Percentiles rank a stretch among this genome's conserved stretches.
phyloP scores from a whole-genome alignment of 306 rosid genomes.

The Casuarina cunninghamiana region DNA sequence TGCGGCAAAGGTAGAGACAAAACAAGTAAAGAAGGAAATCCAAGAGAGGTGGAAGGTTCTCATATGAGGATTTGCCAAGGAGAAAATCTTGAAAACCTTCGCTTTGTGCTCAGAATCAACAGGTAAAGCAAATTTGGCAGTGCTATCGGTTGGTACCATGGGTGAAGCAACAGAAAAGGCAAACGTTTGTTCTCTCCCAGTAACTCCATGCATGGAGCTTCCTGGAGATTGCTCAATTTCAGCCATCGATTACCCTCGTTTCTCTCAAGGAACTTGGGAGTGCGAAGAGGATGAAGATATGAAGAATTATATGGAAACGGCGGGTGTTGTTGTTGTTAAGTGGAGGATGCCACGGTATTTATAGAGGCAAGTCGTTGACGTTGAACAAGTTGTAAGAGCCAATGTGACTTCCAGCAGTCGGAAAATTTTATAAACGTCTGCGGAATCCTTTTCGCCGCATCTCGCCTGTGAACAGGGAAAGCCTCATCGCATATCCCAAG shows the following conservation, averaged over 20 bases:
- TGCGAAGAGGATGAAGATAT: too few relatives aligned
- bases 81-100: conserved; percentile 67
- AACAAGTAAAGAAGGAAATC: conserved; percentile 90
- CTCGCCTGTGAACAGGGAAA: conserved; percentile 20
- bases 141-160: conserved; percentile 59
- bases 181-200: conserved; percentile 70
- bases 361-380: conserved; percentile 51
- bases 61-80: conserved; percentile 89
- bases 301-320: background rate
- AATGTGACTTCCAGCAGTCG: conserved; percentile 27
- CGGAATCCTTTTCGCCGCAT: conserved; percentile 60
- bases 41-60: conserved; percentile 95
- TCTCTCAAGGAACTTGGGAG: background rate
- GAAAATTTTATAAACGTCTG: background rate
- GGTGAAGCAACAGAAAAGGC: conserved; percentile 73
- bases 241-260: conserved; percentile 25
- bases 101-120: conserved; percentile 87
- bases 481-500: conserved; percentile 60
- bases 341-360: conserved; percentile 32
- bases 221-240: conserved; percentile 68
- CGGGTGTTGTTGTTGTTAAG: conserved; percentile 14
- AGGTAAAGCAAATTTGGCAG: conserved; percentile 65
- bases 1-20: conserved; percentile 82
- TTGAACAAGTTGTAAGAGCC: conserved; percentile 27
- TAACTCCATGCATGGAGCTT: conserved; percentile 97